These are phyloP conservation scores for Talaromyces sp. DNA, from an alignment of 2,329 filamentous ascomycete genomes.

Conservation along the genomic window DNA sequence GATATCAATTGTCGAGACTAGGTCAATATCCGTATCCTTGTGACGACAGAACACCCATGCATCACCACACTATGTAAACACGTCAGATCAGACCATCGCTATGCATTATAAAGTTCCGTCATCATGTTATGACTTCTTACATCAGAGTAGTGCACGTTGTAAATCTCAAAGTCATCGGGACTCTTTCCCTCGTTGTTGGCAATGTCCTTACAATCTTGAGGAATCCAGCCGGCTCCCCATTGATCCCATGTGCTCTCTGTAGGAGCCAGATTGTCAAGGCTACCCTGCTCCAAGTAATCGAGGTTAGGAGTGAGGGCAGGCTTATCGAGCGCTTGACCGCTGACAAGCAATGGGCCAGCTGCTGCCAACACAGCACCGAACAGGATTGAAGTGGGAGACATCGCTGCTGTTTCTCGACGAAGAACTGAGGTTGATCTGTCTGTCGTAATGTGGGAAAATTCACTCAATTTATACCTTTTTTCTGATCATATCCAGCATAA, in stretches of 20 bases:
- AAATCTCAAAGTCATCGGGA: slow-evolving; percentile 16
- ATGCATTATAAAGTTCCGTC: background rate
- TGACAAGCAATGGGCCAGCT: slow-evolving; percentile 2
- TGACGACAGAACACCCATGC: slow-evolving; percentile 16
- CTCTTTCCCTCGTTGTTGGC: slow-evolving; percentile 12
- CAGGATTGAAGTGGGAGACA: background rate
- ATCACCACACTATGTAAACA: slow-evolving; percentile 8
- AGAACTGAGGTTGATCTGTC: background rate
- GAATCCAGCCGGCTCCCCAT: slow-evolving; percentile 13
- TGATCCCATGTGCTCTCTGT: slow-evolving; percentile 8
- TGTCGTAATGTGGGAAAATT: background rate
- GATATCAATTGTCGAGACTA: slow-evolving; percentile 12
- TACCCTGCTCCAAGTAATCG: slow-evolving; percentile 11
- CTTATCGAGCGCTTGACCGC: slow-evolving; percentile 8
- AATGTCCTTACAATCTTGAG: slow-evolving; percentile 13
- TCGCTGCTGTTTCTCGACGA: background rate
- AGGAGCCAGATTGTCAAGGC: background rate
- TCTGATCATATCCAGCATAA: too few species aligned
- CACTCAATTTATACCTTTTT: background rate
- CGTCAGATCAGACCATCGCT: background rate
- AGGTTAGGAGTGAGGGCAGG: slow-evolving; percentile 11
- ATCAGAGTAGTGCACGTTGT: slow-evolving; percentile 12
- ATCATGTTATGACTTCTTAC: background rate
- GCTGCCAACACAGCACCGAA: background rate
- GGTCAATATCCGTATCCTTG: slow-evolving; percentile 1